Evolutionary conservation across 192 early-diverging fungal genomes (phyloP).

Genomic region (Podila epigama): DNA sequence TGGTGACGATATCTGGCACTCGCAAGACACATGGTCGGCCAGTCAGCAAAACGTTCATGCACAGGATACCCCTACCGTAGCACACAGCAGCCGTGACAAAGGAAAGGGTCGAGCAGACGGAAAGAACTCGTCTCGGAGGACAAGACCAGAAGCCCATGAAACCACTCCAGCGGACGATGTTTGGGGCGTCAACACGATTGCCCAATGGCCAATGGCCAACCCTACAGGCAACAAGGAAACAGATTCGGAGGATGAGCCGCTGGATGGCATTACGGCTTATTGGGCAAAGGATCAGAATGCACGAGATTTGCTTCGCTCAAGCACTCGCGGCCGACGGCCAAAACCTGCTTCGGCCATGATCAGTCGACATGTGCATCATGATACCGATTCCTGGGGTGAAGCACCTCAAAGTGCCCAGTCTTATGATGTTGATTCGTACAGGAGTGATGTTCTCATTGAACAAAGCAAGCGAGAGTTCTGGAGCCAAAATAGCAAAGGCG

Average conservation of each 20-base stretch:
- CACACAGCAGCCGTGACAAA: conserved; percentile 5
- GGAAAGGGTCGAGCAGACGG: background rate
- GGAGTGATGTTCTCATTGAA: conserved; percentile 21
- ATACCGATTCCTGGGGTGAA: conserved; percentile 26
- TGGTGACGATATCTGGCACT: conserved; percentile 1
- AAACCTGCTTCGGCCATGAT: background rate
- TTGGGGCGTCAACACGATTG: conserved; percentile 8
- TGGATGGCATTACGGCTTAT: conserved; percentile 24
- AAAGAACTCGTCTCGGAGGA: too few species aligned
- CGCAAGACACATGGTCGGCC: background rate
- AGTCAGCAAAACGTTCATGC: background rate
- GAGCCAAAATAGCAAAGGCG: background rate
- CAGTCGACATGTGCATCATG: background rate
- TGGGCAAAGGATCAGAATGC: conserved; percentile 14
- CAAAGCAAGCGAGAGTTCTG: conserved; percentile 27
- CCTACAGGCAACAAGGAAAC: background rate
- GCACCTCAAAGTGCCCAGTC: conserved; percentile 7
- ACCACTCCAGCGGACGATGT: conserved; percentile 1
- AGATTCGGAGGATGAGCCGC: conserved; percentile 4
- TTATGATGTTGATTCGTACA: conserved; percentile 23
- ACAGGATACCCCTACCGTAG: too few species aligned
- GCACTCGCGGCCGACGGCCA: background rate
- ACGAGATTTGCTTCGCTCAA: conserved; percentile 18
- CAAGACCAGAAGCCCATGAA: background rate
- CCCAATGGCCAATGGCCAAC: conserved; percentile 2